Conservation (phyloP, 768 basidiomycete genomes). For the Obba rivulosa region DNA sequence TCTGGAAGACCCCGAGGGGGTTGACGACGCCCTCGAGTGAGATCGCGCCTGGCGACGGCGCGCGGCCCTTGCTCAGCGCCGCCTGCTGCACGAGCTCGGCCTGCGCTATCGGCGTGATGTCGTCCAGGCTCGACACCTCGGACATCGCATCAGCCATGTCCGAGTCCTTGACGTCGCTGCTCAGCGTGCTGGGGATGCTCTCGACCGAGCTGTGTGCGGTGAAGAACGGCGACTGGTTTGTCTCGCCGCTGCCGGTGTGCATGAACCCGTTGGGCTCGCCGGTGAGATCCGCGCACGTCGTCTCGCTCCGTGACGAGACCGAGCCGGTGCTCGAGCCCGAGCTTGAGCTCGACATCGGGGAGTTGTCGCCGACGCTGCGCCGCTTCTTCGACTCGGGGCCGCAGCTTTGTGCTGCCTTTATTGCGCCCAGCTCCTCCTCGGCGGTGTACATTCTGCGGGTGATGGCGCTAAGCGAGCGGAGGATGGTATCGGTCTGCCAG, state of each 20-base stretch:
- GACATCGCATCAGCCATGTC: conserved; percentile 15
- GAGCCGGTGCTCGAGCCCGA: conserved; percentile 18
- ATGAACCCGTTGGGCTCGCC: conserved; percentile 12
- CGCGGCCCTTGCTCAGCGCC: conserved; percentile 12
- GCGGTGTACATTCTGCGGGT: conserved; percentile 52
- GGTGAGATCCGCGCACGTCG: conserved; percentile 8
- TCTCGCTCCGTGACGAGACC: conserved; percentile 13
- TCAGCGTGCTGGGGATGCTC: conserved; percentile 15
- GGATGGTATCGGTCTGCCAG: conserved; percentile 55
- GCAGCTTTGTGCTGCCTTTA: conserved; percentile 35
- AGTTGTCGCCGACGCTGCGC: conserved; percentile 30
- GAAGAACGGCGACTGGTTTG: conserved; percentile 19
- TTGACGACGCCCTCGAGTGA: conserved; percentile 44
- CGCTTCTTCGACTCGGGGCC: conserved; percentile 43
- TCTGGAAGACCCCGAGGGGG: conserved; percentile 20
- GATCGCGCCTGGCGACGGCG: conserved; percentile 40
- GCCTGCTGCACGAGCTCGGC: conserved; percentile 4
- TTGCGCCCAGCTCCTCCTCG: conserved; percentile 38
- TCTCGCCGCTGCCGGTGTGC: conserved; percentile 3
- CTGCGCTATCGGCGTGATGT: conserved; percentile 14
- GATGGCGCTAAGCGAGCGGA: conserved; percentile 44
- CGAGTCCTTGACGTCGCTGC: conserved; percentile 15
- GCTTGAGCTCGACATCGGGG: conserved; percentile 17
- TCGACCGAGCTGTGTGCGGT: conserved; percentile 19
- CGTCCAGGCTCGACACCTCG: conserved; percentile 14